Percentiles rank a stretch among this genome's conserved stretches.
These are phyloP conservation scores for Salix brachista DNA, from an alignment of 345 rosid genomes.

Conservation along the genomic window DNA sequence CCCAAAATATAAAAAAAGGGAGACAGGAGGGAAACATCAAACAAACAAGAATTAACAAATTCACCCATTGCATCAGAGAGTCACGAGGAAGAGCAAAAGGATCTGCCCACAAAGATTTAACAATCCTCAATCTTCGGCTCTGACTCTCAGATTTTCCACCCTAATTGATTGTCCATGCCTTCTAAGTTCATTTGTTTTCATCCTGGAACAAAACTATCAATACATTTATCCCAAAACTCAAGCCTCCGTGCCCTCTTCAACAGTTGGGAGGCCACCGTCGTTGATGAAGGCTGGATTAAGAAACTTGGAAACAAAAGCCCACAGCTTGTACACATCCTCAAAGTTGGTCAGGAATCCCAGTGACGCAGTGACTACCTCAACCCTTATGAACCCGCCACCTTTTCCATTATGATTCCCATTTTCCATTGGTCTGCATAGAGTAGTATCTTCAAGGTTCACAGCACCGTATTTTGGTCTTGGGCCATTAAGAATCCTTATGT, in stretches of 20 bases:
- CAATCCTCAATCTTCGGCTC: constrained; percentile 21
- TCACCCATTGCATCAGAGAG: constrained; percentile 33
- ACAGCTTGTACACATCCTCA: constrained; percentile 88
- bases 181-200: constrained; percentile 4
- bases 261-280: constrained; percentile 73
- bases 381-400: constrained; percentile 59
- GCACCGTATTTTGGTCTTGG: constrained; percentile 47
- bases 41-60: constrained; percentile 57
- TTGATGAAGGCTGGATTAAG: constrained; percentile 63
- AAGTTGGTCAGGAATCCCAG: constrained; percentile 92
- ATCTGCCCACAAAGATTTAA: constrained; percentile 8
- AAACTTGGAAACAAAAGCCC: constrained; percentile 90
- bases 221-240: constrained; percentile 16
- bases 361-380: constrained; percentile 94
- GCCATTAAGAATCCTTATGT: constrained; percentile 62
- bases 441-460: constrained; percentile 48
- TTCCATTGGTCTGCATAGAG: constrained; percentile 69
- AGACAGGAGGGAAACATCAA: constrained; percentile 20
- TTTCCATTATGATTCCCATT: constrained; percentile 54
- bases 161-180: background rate
- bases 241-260: constrained; percentile 65
- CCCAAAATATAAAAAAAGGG: constrained; percentile 15
- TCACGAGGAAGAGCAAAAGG: constrained; percentile 35
- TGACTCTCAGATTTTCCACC: constrained; percentile 23
- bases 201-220: constrained; percentile 13